Evolutionary conservation across 768 basidiomycete species (phyloP), one percentile per base, ranked within the genome.

Genomic region (Macrolepiota fuliginosa): DNA sequence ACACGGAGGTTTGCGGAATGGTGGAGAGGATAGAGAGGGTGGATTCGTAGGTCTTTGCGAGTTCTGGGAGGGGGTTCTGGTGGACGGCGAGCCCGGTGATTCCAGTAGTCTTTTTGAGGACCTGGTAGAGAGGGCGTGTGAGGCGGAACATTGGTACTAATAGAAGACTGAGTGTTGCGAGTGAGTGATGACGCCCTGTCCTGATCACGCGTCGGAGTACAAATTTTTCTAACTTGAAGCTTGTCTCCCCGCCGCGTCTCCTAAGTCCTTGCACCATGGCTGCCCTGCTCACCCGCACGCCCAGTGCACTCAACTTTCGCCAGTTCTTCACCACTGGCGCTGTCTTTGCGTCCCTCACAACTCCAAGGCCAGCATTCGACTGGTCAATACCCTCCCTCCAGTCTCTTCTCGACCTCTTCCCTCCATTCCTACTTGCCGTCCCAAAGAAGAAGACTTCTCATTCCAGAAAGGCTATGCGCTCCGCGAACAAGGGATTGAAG

Each of bases 391-490:
- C 79, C 15, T 73, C 78, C 9, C 66, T 79, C 19, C 74, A 74
- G 49, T 79, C 80, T 15, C 67, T 82, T 29, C 73, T 81, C 42
- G 92, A 96, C 64, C 83, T 97, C 47, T 82, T 98, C 63, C 96
- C 96, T 12, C 83, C 94, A 0, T 87, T 96, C 72, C 78, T 98
- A 19, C 84, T 94, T 46, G 94, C 95, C 25, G 96, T 96, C 1
- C 96, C 96, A 25, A 98, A 98, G 77, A 90, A 89, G 72, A 96
- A 96, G 76, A 83, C 87, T 11, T 94, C 95, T 0, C 95, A 98
- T 75, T 94, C 93, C 22, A 82, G 92, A 55, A 98, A 98, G 74
- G 83, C 89, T n/a, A 96, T 96, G 94, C 83, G 96, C 45, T 87
- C 87, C 64, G 90, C 95, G 15, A 94, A 95, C 74, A 98, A 98